These are phyloP conservation scores for Pseudofabraea citricarpa DNA, from an alignment of 2,329 filamentous ascomycete species.

Conservation along the genomic window DNA sequence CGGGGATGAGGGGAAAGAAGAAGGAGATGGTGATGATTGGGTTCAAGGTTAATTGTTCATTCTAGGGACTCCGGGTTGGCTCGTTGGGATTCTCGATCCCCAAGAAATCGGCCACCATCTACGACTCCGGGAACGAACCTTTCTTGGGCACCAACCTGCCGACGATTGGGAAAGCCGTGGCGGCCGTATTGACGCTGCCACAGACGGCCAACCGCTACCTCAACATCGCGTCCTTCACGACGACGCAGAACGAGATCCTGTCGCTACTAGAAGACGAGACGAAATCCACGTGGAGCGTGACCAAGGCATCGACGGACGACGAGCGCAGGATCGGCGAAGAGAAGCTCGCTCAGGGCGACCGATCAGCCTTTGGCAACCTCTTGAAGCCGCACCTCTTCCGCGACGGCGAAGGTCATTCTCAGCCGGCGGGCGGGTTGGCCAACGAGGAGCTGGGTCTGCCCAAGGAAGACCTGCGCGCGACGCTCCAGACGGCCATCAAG, in stretches of 20 bases:
- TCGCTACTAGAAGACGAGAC: conserved; percentile 21
- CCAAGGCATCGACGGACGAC: conserved; percentile 6
- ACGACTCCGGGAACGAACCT: conserved; percentile 22
- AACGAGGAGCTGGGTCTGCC: conserved; percentile 12
- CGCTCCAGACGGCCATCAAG: conserved; percentile 6
- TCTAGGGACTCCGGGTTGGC: conserved; percentile 18
- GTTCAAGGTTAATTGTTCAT: too few relatives aligned
- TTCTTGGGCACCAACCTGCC: conserved; percentile 16
- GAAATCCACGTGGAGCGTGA: conserved; percentile 22
- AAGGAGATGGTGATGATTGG: too few relatives aligned
- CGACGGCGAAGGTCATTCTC: conserved; percentile 8
- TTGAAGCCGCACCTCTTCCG: conserved; percentile 7
- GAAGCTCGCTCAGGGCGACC: conserved; percentile 15
- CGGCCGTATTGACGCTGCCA: conserved; percentile 29
- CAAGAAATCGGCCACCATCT: conserved; percentile 23
- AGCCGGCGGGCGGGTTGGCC: conserved; percentile 5
- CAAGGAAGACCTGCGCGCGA: conserved; percentile 10
- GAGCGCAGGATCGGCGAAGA: conserved; percentile 9
- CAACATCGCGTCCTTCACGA: conserved; percentile 24
- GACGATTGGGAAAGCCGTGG: conserved; percentile 28
- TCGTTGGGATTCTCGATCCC: conserved; percentile 28
- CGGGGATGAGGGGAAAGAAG: too few relatives aligned
- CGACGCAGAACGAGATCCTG: conserved; percentile 26
- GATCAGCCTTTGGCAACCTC: conserved; percentile 9
- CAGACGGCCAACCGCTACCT: conserved; percentile 27